Evolutionary conservation across 2,329 filamentous ascomycete genomes (phyloP).

Genomic region (Emergomyces orientalis): DNA sequence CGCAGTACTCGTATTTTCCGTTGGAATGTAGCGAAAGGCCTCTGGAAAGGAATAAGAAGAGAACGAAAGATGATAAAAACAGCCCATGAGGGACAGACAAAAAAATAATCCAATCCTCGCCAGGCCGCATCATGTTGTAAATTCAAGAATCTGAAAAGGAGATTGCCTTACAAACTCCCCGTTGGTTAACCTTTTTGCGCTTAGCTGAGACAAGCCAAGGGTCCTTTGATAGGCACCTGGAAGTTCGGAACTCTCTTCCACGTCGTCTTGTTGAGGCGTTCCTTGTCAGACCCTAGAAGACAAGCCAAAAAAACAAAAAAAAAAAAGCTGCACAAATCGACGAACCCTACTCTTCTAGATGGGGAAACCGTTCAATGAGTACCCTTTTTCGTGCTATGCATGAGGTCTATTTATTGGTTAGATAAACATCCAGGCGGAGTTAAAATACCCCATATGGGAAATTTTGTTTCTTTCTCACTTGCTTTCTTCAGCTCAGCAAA

Average conservation of each 20-base stretch:
- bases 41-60: neutral
- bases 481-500: neutral
- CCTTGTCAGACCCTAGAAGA: neutral
- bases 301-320: neutral
- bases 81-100: neutral
- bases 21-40: neutral
- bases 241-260: neutral
- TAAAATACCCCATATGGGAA: neutral
- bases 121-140: neutral
- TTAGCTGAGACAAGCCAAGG: neutral
- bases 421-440: neutral
- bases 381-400: neutral
- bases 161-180: neutral
- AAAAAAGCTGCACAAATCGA: neutral
- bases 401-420: neutral
- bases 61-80: neutral
- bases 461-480: neutral
- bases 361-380: neutral
- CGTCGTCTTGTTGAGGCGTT: neutral
- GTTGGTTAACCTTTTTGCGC: neutral
- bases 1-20: neutral
- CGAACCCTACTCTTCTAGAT: neutral
- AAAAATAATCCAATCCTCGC: neutral
- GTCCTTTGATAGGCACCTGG: neutral
- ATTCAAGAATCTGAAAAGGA: neutral